Evolutionary conservation across 1,284 basidiomycete genomes (phyloP).

Genomic region (Boletus semigastroideus): DNA sequence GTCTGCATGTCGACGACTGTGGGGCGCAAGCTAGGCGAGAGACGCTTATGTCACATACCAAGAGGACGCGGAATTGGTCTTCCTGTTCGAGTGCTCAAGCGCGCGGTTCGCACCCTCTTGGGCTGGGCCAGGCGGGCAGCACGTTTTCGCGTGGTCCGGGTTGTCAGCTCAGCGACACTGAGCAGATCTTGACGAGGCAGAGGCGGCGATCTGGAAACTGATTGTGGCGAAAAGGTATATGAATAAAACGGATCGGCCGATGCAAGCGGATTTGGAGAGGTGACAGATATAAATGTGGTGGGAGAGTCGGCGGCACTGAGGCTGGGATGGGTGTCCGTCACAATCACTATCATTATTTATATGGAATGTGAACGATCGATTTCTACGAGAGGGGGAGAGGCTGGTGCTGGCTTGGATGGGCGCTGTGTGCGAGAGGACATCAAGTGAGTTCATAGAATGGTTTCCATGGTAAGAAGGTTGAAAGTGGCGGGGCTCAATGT

Average conservation of each 20-base stretch:
- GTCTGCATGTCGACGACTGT: constrained; percentile 28
- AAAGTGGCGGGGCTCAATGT: constrained; percentile 14
- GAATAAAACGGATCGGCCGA: constrained; percentile 13
- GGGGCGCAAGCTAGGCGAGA: constrained; percentile 14
- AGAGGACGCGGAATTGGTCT: not conserved
- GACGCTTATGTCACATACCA: constrained; percentile 29
- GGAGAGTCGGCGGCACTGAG: constrained; percentile 14
- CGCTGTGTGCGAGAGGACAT: constrained; percentile 7
- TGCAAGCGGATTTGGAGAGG: constrained; percentile 16
- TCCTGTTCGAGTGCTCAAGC: constrained; percentile 4
- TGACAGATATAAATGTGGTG: constrained; percentile 19
- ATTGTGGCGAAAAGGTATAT: constrained; percentile 8
- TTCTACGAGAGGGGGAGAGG: not conserved
- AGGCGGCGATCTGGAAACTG: constrained; percentile 20
- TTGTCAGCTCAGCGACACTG: constrained; percentile 16
- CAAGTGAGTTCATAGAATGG: constrained; percentile 15
- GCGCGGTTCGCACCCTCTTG: not conserved
- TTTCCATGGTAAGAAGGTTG: constrained; percentile 34
- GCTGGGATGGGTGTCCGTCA: constrained; percentile 2
- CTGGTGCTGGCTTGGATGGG: constrained; percentile 1
- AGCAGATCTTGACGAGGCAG: constrained; percentile 4
- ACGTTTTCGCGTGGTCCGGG: constrained; percentile 1
- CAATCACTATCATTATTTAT: constrained; percentile 2
- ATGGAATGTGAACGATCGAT: constrained; percentile 14
- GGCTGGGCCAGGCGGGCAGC: not conserved